Evolutionary conservation across 202 grass and related monocot species (phyloP).

Genomic region (Bolboschoenoplectus hybrid): DNA sequence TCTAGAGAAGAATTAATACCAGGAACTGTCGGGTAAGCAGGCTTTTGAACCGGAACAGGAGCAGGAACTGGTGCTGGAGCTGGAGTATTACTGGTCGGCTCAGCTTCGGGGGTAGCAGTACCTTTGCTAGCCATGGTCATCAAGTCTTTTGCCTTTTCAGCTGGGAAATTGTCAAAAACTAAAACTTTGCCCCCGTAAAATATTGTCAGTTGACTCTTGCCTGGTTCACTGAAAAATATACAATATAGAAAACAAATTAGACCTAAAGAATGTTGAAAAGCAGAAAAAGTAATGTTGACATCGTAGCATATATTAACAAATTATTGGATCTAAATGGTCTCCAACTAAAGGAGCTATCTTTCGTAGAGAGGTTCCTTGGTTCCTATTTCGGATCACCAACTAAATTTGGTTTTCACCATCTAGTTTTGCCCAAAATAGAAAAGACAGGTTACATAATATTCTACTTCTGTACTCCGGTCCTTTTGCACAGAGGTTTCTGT

Average conservation of each 20-base stretch:
- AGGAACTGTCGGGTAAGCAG: slow-evolving; percentile 22
- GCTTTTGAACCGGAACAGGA: slow-evolving; percentile 15
- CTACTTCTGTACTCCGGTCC: background rate
- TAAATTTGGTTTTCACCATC: background rate
- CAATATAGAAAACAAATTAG: slow-evolving; percentile 19
- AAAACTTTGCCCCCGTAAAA: slow-evolving; percentile 62
- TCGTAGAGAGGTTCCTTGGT: background rate
- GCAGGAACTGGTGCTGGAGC: background rate
- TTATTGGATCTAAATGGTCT: background rate
- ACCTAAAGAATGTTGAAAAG: background rate
- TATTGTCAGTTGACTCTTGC: slow-evolving; percentile 57
- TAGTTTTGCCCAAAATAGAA: background rate
- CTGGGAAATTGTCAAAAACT: slow-evolving; percentile 52
- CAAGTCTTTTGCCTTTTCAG: slow-evolving; percentile 50
- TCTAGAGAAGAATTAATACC: slow-evolving; percentile 29
- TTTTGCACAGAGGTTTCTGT: background rate
- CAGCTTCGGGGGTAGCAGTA: slow-evolving; percentile 18
- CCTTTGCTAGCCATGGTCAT: slow-evolving; percentile 46
- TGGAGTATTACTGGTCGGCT: background rate
- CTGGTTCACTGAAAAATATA: slow-evolving; percentile 37
- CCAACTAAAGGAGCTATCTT: background rate
- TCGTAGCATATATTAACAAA: slow-evolving; percentile 1
- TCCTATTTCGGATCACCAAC: background rate
- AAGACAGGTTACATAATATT: background rate
- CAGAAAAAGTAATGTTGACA: background rate